phyloP scores from a whole-genome alignment of 1,284 basidiomycete genomes.

The Fomitopsis palustris region DNA sequence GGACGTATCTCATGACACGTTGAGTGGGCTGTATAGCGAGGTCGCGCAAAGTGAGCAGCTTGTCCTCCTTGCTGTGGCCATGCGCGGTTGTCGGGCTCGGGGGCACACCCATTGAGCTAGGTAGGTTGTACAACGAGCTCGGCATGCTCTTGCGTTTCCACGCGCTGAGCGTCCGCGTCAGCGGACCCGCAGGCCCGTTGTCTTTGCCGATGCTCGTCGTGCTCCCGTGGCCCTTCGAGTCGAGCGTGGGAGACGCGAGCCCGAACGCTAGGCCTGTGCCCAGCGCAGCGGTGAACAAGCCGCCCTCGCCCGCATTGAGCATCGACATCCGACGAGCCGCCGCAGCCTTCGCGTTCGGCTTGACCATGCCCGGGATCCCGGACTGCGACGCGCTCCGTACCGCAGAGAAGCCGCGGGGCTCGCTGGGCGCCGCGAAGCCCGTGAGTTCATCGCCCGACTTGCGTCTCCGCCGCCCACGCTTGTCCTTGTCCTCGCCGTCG shows the following conservation, averaged over 20 bases:
- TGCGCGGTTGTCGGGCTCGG: conserved; percentile 6
- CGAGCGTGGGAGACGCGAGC: conserved; percentile 15
- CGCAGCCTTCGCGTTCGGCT: conserved; percentile 12
- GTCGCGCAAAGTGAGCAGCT: conserved; percentile 45
- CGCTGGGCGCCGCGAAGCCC: conserved; percentile 8
- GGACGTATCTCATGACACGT: conserved; percentile 64
- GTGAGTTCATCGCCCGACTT: conserved; percentile 17
- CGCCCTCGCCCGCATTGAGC: conserved; percentile 15
- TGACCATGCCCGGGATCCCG: conserved; percentile 10
- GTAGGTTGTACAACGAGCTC: conserved; percentile 19
- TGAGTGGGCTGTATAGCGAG: conserved; percentile 69
- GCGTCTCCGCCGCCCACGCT: conserved; percentile 14
- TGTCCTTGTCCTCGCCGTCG: conserved; percentile 22
- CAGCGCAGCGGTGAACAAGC: conserved; percentile 30
- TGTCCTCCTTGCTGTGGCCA: conserved; percentile 16
- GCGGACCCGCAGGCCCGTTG: conserved; percentile 9
- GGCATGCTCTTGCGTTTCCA: conserved; percentile 26
- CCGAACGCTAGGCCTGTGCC: conserved; percentile 28
- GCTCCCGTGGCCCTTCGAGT: conserved; percentile 1
- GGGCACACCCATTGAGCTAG: conserved; percentile 9
- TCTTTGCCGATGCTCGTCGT: conserved; percentile 5
- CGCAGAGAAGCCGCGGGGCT: conserved; percentile 3
- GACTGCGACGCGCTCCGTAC: conserved; percentile 21
- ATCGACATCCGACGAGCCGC: conserved; percentile 13
- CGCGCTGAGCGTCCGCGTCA: conserved; percentile 19